Percentiles rank a stretch among this genome's conserved stretches.
phyloP scores from a whole-genome alignment of 2,329 filamentous ascomycete genomes.

The Trichoderma sp. region DNA sequence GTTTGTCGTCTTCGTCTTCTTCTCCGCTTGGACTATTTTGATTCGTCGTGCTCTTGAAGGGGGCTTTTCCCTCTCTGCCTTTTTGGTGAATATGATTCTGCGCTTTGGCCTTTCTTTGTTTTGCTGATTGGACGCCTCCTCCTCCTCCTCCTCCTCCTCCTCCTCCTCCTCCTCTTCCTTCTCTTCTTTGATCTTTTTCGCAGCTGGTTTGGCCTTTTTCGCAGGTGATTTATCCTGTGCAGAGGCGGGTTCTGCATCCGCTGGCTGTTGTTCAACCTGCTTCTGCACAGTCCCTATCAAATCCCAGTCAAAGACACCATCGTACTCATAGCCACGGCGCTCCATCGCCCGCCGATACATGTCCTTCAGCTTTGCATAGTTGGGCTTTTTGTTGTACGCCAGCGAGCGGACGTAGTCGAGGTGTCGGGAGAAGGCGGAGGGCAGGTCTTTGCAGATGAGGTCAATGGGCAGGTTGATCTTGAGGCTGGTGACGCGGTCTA shows the following conservation, averaged over 20 bases:
- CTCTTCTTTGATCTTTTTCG: neutral
- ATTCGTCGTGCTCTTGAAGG: neutral
- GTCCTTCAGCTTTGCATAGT: constrained; percentile 1
- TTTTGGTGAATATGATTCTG: neutral
- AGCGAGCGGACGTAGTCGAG: constrained; percentile 9
- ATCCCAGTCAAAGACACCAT: constrained; percentile 18
- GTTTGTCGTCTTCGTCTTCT: neutral
- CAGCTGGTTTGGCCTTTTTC: neutral
- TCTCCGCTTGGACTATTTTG: neutral
- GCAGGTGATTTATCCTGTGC: neutral
- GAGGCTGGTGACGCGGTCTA: neutral
- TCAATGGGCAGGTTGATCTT: constrained; percentile 7
- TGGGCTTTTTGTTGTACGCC: neutral
- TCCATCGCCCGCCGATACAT: constrained; percentile 9
- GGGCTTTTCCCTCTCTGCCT: neutral
- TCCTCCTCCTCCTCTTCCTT: neutral
- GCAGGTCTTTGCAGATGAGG: neutral
- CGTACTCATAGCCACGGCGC: neutral
- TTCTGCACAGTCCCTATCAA: neutral
- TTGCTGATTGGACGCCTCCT: neutral
- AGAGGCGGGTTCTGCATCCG: neutral
- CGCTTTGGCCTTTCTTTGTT: neutral
- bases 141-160: neutral
- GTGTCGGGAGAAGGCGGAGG: constrained; percentile 11
- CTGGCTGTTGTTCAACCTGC: constrained; percentile 17